Evolutionary conservation across 2,329 filamentous ascomycete genomes (phyloP).

Genomic region (Ophiostoma perfectum): DNA sequence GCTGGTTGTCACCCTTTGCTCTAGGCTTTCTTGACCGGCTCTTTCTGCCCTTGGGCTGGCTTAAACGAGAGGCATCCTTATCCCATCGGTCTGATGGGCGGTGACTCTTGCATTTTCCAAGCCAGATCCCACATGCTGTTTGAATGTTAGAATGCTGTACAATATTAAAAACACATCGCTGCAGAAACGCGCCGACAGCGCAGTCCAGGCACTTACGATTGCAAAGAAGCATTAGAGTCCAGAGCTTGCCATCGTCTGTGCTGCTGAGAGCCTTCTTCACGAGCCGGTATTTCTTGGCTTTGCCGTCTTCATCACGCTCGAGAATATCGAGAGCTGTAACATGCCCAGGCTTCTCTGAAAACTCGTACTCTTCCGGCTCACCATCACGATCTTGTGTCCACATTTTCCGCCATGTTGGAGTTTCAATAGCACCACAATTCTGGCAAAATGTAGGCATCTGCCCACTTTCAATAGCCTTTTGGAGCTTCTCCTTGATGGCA

Average conservation of each 20-base stretch:
- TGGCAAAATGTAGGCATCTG: constrained; percentile 82
- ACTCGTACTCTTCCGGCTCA: constrained; percentile 62
- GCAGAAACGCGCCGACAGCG: neutral
- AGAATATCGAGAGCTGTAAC: constrained; percentile 69
- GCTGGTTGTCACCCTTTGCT: constrained; percentile 43
- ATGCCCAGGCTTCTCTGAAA: constrained; percentile 65
- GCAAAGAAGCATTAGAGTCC: constrained; percentile 72
- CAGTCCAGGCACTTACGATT: constrained; percentile 59
- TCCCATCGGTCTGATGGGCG: constrained; percentile 81
- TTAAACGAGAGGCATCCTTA: constrained; percentile 51
- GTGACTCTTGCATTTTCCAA: constrained; percentile 80
- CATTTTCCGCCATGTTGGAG: constrained; percentile 91
- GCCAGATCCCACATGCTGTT: constrained; percentile 83
- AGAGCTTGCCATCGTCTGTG: constrained; percentile 60
- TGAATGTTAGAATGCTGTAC: constrained; percentile 13
- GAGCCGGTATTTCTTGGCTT: constrained; percentile 62
- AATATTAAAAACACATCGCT: neutral
- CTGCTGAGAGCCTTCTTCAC: constrained; percentile 67
- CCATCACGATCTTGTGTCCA: constrained; percentile 73
- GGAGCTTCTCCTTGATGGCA: constrained; percentile 53
- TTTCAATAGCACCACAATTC: constrained; percentile 93
- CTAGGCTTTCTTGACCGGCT: constrained; percentile 45
- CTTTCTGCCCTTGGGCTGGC: constrained; percentile 48
- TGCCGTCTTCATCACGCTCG: constrained; percentile 56
- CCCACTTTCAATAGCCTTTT: constrained; percentile 65